Evolutionary conservation across 2,329 filamentous ascomycete genomes (phyloP).

Genomic region (Talaromyces sp.): DNA sequence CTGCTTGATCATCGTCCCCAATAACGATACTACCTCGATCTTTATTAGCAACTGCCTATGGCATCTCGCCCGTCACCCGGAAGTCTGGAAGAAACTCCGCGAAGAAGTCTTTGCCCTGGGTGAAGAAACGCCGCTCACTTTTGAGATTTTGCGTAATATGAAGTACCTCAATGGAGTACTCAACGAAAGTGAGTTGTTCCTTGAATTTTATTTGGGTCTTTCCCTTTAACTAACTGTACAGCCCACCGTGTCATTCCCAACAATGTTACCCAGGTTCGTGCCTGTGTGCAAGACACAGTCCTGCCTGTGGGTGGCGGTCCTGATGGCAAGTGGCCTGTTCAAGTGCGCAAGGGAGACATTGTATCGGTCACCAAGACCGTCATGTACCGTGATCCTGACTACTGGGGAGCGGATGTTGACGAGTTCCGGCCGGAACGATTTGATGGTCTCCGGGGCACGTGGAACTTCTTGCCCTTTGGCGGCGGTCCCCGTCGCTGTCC

Average conservation of each 20-base stretch:
- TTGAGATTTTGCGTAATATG: constrained; percentile 14
- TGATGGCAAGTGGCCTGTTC: constrained; percentile 46
- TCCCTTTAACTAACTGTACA: constrained; percentile 21
- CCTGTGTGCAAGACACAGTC: constrained; percentile 27
- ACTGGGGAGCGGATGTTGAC: constrained; percentile 44
- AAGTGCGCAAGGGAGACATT: constrained; percentile 59
- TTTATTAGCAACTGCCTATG: constrained; percentile 42
- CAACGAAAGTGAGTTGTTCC: constrained; percentile 1
- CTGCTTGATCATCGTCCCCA: constrained; percentile 47
- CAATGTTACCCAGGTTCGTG: background rate
- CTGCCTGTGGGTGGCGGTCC: constrained; percentile 46
- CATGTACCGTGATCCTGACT: constrained; percentile 46
- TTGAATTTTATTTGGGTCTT: constrained; percentile 27
- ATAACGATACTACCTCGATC: constrained; percentile 48
- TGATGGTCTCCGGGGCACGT: constrained; percentile 16
- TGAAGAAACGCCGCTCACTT: constrained; percentile 11
- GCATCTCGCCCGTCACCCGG: constrained; percentile 20
- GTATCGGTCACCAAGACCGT: constrained; percentile 43
- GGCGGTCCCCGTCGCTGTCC: background rate
- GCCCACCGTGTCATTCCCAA: background rate
- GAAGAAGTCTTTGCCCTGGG: background rate
- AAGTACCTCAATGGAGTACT: constrained; percentile 8
- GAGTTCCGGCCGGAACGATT: constrained; percentile 46
- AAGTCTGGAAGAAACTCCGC: constrained; percentile 18
- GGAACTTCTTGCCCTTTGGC: background rate